Conservation (phyloP, 352 stramenopile species). For the Phytophthora cajani region DNA sequence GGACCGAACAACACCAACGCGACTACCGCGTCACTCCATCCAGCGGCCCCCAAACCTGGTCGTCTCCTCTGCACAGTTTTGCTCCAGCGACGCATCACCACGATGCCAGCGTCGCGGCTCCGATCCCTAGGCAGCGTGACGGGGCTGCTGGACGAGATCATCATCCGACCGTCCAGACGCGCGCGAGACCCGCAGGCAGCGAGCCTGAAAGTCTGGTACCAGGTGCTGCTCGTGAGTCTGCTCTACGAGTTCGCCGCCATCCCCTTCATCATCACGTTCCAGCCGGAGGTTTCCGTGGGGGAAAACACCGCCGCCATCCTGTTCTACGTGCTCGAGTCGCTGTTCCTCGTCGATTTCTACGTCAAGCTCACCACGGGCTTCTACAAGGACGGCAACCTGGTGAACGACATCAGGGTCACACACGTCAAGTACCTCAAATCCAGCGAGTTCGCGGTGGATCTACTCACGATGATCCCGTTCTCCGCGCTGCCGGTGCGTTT, state of each 20-base stretch:
- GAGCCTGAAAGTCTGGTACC: slow-evolving; percentile 59
- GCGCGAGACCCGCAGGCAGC: slow-evolving; percentile 47
- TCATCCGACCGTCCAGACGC: slow-evolving; percentile 1
- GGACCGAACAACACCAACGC: neutral
- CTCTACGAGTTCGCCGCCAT: slow-evolving; percentile 58
- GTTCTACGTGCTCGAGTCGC: slow-evolving; percentile 49
- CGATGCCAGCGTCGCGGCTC: neutral
- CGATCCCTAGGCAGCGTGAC: slow-evolving; percentile 8
- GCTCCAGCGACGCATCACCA: neutral
- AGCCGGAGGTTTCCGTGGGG: slow-evolving; percentile 9
- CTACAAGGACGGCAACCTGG: slow-evolving; percentile 53
- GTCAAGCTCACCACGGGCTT: slow-evolving; percentile 65
- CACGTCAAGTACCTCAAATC: slow-evolving; percentile 62
- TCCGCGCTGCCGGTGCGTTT: slow-evolving; percentile 21
- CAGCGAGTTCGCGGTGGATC: slow-evolving; percentile 50
- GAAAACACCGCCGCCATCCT: slow-evolving; percentile 19
- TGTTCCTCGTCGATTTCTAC: slow-evolving; percentile 65
- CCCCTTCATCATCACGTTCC: slow-evolving; percentile 62
- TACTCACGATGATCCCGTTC: slow-evolving; percentile 50
- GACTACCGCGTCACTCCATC: neutral
- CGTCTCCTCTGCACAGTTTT: neutral
- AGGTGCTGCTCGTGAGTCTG: slow-evolving; percentile 46
- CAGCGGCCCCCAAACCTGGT: neutral
- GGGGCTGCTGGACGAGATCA: slow-evolving; percentile 9
- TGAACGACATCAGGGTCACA: slow-evolving; percentile 29